A percentile compares a stretch with the other conserved stretches of the same genome.
phyloP scores from a whole-genome alignment of 371 early-diverging fungal genomes.

The Zopfochytrium polystomum region DNA sequence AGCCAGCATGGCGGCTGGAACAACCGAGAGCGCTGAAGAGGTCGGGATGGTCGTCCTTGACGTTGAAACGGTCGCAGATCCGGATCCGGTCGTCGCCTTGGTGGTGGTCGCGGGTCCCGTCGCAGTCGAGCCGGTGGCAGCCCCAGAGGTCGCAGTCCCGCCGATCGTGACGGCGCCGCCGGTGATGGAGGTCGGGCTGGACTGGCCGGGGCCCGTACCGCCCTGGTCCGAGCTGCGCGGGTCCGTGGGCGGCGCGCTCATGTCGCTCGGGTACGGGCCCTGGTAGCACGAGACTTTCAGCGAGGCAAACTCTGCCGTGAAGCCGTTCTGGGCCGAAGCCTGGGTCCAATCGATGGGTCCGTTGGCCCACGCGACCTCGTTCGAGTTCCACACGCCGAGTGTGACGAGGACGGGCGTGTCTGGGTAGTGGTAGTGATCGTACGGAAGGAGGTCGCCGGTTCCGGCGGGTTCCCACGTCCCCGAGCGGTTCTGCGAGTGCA shows the following conservation, averaged over 20 bases:
- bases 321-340: neutral
- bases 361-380: constrained; percentile 14
- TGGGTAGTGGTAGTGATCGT: constrained; percentile 29
- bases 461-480: constrained; percentile 17
- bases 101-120: no score
- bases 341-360: constrained; percentile 22
- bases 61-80: no score
- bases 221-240: no score
- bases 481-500: constrained; percentile 12
- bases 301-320: constrained; percentile 6
- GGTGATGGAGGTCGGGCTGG: constrained; percentile 8
- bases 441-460: neutral
- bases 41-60: no score
- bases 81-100: no score
- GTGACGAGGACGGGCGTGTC: constrained; percentile 16
- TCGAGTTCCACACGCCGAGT: constrained; percentile 19
- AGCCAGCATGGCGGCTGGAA: no score
- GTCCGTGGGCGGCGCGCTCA: no score
- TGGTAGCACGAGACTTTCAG: constrained; percentile 21
- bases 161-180: neutral
- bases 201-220: no score
- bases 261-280: no score
- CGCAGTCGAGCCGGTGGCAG: no score
- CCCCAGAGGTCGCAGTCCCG: neutral
- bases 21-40: no score